These are phyloP conservation scores for Tripterygium wilfordii DNA, from an alignment of 177 flowering plant species.

Conservation along the genomic window DNA sequence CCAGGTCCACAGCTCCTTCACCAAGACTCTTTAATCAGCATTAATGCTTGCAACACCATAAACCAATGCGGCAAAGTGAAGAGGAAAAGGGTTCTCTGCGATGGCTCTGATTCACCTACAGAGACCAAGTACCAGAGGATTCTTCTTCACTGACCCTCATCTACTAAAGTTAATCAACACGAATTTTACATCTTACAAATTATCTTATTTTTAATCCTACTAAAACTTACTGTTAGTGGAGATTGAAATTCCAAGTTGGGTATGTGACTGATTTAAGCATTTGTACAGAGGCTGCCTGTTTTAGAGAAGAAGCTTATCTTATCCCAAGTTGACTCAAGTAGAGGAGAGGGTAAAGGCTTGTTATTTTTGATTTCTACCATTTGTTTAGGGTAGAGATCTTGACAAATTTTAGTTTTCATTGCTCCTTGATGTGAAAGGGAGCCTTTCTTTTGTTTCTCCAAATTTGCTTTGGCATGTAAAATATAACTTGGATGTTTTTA, in stretches of 20 bases:
- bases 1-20: slow-evolving; percentile 16
- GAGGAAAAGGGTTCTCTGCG: slow-evolving; percentile 44
- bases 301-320: slow-evolving; percentile 4
- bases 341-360: slow-evolving; percentile 5
- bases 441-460: slow-evolving; percentile 5
- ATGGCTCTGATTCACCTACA: slow-evolving; percentile 37
- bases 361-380: neutral
- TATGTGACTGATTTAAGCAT: slow-evolving; percentile 19
- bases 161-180: neutral
- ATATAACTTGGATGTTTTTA: too few species aligned
- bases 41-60: slow-evolving; percentile 11
- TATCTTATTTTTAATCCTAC: neutral
- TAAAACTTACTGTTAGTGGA: slow-evolving; percentile 16
- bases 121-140: slow-evolving; percentile 49
- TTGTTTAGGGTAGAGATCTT: slow-evolving; percentile 1
- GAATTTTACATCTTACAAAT: neutral
- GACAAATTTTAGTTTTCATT: slow-evolving; percentile 8
- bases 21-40: slow-evolving; percentile 22
- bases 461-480: slow-evolving; percentile 4
- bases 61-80: too few species aligned
- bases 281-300: slow-evolving; percentile 27
- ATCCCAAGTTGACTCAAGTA: slow-evolving; percentile 11
- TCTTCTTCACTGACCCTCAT: slow-evolving; percentile 44
- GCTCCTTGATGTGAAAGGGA: slow-evolving; percentile 8
- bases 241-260: slow-evolving; percentile 5